phyloP scores from a whole-genome alignment of 108 stramenopile species.

The Bacterosira constricta region DNA sequence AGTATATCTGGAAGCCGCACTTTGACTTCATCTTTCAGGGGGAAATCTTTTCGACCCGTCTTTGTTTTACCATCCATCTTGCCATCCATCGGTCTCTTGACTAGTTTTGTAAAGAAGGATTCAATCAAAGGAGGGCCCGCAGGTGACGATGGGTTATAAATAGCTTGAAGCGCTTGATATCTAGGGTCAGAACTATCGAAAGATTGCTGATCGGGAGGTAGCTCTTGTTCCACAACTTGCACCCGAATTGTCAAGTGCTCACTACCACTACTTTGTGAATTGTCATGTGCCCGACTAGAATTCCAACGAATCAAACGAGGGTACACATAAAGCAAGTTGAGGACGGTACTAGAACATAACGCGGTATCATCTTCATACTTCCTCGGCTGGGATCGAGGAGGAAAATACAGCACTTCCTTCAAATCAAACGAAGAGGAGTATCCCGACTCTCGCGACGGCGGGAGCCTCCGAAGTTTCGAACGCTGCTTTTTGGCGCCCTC shows the following conservation, averaged over 20 bases:
- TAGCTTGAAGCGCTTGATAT: constrained; percentile 40
- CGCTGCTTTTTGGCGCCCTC: constrained; percentile 48
- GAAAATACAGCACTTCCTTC: constrained; percentile 77
- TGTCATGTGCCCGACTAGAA: neutral
- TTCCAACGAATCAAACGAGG: constrained; percentile 56
- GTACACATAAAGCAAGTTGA: constrained; percentile 83
- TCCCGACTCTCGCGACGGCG: constrained; percentile 53
- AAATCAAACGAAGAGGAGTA: constrained; percentile 71
- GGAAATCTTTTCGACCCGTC: constrained; percentile 37
- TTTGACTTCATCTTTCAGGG: constrained; percentile 80
- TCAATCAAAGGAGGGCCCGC: constrained; percentile 65
- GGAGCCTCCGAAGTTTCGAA: constrained; percentile 75
- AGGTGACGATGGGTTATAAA: constrained; percentile 76
- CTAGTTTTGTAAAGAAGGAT: constrained; percentile 58
- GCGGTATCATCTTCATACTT: constrained; percentile 57
- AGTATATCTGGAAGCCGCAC: constrained; percentile 74
- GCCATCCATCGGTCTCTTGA: constrained; percentile 8
- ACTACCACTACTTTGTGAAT: neutral
- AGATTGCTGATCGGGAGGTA: constrained; percentile 29
- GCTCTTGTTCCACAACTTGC: constrained; percentile 52
- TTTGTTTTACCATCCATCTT: constrained; percentile 7
- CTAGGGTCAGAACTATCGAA: constrained; percentile 42
- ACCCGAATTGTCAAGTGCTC: constrained; percentile 56
- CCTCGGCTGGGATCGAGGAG: constrained; percentile 56
- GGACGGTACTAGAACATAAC: constrained; percentile 43